phyloP scores from a whole-genome alignment of 192 early-diverging fungal genomes.

The Hyaloraphidium curvatum region DNA sequence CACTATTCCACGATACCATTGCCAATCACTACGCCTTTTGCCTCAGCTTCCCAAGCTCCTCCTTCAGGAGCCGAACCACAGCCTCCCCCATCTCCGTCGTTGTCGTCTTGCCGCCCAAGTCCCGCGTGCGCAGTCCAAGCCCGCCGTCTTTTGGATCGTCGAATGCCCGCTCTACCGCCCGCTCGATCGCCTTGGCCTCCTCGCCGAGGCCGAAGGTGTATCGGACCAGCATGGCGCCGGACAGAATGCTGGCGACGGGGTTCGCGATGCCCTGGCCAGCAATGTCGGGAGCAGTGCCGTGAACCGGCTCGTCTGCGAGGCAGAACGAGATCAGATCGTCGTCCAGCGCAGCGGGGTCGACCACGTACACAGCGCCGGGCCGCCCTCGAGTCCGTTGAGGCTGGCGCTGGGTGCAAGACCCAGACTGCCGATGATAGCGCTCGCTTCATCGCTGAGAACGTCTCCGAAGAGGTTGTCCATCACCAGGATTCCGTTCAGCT shows the following conservation, averaged over 20 bases:
- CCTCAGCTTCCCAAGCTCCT: too few species aligned
- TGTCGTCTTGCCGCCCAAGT: constrained; percentile 63
- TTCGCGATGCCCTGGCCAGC: constrained; percentile 91
- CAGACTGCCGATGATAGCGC: constrained; percentile 81
- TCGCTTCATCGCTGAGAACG: constrained; percentile 87
- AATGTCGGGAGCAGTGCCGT: constrained; percentile 96
- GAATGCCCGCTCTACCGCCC: constrained; percentile 74
- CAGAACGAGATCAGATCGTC: constrained; percentile 4
- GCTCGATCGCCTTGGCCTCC: constrained; percentile 82
- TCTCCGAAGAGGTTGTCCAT: constrained; percentile 99
- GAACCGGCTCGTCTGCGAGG: constrained; percentile 86
- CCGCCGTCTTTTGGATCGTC: constrained; percentile 53
- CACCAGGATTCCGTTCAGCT: constrained; percentile 83
- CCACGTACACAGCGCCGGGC: constrained; percentile 29
- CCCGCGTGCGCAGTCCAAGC: constrained; percentile 64
- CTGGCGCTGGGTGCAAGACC: constrained; percentile 85
- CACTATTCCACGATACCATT: too few species aligned
- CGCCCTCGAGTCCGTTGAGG: constrained; percentile 64
- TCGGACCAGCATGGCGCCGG: constrained; percentile 76
- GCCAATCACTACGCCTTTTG: too few species aligned
- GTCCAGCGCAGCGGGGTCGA: background rate
- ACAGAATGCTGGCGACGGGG: constrained; percentile 92
- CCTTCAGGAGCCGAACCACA: constrained; percentile 45
- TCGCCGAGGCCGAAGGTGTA: constrained; percentile 79
- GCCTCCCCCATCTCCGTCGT: constrained; percentile 89